Evolutionary conservation across 2,329 filamentous ascomycete species (phyloP), one percentile per base, ranked within the genome.

Genomic region (Pseudogymnoascus sp.): DNA sequence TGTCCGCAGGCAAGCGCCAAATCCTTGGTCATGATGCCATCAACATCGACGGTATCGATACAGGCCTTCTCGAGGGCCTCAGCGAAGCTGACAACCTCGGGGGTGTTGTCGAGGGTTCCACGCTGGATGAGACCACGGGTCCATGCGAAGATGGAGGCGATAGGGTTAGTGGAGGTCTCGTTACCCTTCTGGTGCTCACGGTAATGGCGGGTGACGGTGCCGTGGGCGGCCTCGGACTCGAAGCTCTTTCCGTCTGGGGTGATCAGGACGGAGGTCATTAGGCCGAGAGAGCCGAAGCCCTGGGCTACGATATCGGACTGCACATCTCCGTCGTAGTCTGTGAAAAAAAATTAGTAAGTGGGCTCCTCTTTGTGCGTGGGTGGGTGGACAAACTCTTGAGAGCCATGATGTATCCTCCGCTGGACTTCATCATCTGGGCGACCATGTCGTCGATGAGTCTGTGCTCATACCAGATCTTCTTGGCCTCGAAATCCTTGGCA

Each of bases 371-470:
- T 36, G 19, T 57, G 34, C 13, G 19, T 4, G 43, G n/a, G 7
- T 60, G 45, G 45, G 23, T n/a, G 19, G 19, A 68, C 36, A 63
- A 57, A 96, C 92, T 98, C 89, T 99, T 99, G 78, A 98, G 86
- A 67, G 95, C 95, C 84, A 98, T 97, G 76, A 98, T 86, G 80
- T 95, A 97, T 68, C 95, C 95, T 72, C 95, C 95, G 73, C 89
- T 86, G 80, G 90, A 95, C 90, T 99, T 99, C 84, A 99, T 90
- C 95, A 99, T 99, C 85, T 99, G 95, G 61, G 95, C 95, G 69
- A 99, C 95, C 95, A 99, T 98, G 80, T 99, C 95, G 80, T 99
- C 95, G 75, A 99, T 98, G 71, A 99, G 84, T 74, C 95, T 90
- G 82, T 99, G 95, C 87, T 99, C 95, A 77, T 99, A 98, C 95